Conservation (phyloP, 768 basidiomycete genomes). For the Saitozyma podzolica region DNA sequence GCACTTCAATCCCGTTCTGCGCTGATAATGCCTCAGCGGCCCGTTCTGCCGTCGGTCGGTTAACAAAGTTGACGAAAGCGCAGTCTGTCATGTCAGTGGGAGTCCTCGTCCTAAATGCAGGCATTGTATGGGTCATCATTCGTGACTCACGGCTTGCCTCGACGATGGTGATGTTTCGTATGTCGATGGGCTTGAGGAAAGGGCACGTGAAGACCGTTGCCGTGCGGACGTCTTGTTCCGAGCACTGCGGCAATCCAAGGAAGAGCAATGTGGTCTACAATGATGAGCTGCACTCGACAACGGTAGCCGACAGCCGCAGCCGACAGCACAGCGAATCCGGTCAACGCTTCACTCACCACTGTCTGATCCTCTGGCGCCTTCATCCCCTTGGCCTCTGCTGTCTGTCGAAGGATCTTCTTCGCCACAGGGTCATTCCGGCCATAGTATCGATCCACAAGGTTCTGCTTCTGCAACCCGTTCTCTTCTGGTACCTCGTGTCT, state of each 20-base stretch:
- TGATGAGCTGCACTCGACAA: not conserved
- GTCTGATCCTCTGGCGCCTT: conserved; percentile 83
- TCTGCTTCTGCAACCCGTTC: conserved; percentile 83
- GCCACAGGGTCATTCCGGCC: conserved; percentile 93
- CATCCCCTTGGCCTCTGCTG: conserved; percentile 78
- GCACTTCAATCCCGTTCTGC: conserved; percentile 78
- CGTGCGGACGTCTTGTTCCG: conserved; percentile 43
- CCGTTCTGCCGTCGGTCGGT: conserved; percentile 75
- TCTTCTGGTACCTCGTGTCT: conserved; percentile 87
- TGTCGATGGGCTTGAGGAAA: conserved; percentile 43
- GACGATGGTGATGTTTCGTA: conserved; percentile 43
- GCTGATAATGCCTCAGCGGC: conserved; percentile 82
- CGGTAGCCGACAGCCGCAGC: not conserved
- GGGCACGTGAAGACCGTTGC: conserved; percentile 41
- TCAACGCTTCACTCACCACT: conserved; percentile 63
- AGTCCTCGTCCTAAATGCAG: not conserved
- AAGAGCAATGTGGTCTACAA: conserved; percentile 49
- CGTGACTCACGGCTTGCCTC: conserved; percentile 46
- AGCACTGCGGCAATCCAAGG: conserved; percentile 43
- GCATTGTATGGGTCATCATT: not conserved
- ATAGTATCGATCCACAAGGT: conserved; percentile 90
- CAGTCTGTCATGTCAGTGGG: conserved; percentile 55
- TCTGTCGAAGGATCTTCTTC: conserved; percentile 75
- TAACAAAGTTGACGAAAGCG: conserved; percentile 92
- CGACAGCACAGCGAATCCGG: no score